These are phyloP conservation scores for Candida loeiensis DNA, from an alignment of 805 yeast species.

Conservation along the genomic window DNA sequence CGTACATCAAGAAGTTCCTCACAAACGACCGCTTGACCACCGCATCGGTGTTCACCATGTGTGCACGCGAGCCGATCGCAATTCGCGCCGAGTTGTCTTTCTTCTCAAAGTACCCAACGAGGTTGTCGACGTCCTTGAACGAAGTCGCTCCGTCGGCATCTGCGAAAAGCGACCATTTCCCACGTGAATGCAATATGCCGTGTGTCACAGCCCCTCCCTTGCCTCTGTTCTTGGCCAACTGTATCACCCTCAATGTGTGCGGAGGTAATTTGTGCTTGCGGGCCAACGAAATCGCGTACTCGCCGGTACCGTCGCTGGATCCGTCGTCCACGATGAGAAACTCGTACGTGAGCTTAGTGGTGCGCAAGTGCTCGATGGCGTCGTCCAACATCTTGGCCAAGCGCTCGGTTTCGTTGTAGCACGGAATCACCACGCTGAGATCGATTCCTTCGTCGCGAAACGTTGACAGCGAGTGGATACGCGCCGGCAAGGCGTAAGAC, in stretches of 20 bases:
- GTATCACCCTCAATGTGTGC: slow-evolving; percentile 66
- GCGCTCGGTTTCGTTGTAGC: slow-evolving; percentile 81
- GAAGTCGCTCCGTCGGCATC: slow-evolving; percentile 97
- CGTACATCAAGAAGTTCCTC: slow-evolving; percentile 89
- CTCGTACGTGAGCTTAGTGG: slow-evolving; percentile 51
- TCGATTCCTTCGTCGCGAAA: slow-evolving; percentile 39
- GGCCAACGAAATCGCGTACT: slow-evolving; percentile 65
- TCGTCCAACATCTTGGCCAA: slow-evolving; percentile 71
- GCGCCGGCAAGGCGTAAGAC: slow-evolving; percentile 31
- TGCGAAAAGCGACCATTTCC: slow-evolving; percentile 76
- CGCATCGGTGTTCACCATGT: slow-evolving; percentile 93
- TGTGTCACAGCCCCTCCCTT: slow-evolving; percentile 94
- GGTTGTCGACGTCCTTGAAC: slow-evolving; percentile 57
- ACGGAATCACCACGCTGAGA: slow-evolving; percentile 84
- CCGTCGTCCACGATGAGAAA: slow-evolving; percentile 90
- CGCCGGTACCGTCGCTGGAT: slow-evolving; percentile 74
- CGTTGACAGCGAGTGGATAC: slow-evolving; percentile 21
- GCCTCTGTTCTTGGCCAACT: slow-evolving; percentile 75
- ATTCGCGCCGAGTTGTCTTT: slow-evolving; percentile 45
- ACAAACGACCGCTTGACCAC: slow-evolving; percentile 90
- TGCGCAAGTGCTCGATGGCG: slow-evolving; percentile 51
- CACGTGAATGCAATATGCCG: slow-evolving; percentile 75
- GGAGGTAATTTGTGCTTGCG: slow-evolving; percentile 46
- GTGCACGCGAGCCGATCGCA: slow-evolving; percentile 92
- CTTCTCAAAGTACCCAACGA: slow-evolving; percentile 27